phyloP scores from a whole-genome alignment of 305 asterid species.

The Striga hermonthica region DNA sequence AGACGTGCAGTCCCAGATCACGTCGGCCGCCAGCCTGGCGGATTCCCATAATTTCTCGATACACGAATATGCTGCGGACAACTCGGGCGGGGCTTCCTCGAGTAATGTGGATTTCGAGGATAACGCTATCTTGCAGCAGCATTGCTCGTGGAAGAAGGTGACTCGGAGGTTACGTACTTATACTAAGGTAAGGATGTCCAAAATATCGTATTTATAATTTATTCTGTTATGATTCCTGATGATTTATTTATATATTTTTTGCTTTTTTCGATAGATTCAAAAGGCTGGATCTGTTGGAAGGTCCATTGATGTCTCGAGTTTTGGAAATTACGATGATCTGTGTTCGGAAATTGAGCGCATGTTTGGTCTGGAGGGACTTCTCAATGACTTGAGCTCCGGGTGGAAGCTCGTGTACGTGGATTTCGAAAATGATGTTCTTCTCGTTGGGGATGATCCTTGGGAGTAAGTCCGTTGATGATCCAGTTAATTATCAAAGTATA shows the following conservation, averaged over 20 bases:
- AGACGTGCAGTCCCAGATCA: constrained; percentile 70
- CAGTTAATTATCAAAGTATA: background rate
- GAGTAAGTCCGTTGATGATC: constrained; percentile 55
- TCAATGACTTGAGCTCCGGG: constrained; percentile 65
- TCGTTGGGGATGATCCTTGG: constrained; percentile 92
- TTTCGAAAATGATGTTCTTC: constrained; percentile 73
- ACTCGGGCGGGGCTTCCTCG: constrained; percentile 73
- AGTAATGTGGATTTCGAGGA: constrained; percentile 73
- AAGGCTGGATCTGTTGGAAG: constrained; percentile 87
- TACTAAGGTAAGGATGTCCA: constrained; percentile 50
- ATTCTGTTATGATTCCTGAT: constrained; percentile 5
- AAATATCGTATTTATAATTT: no score
- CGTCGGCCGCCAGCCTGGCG: constrained; percentile 60
- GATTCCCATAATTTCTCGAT: constrained; percentile 62
- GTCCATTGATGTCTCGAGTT: constrained; percentile 71
- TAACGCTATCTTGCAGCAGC: constrained; percentile 46
- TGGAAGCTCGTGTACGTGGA: constrained; percentile 86
- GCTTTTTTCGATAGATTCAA: constrained; percentile 56
- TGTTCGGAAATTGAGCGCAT: constrained; percentile 66
- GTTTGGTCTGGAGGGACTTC: constrained; percentile 76
- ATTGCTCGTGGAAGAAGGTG: constrained; percentile 61
- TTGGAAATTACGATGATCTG: constrained; percentile 62
- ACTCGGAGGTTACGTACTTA: constrained; percentile 66
- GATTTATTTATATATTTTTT: background rate
- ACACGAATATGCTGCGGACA: constrained; percentile 65